Percentiles rank a stretch among this genome's conserved stretches.
These are phyloP conservation scores for Camellia granthamiana DNA, from an alignment of 148 eudicot genomes.

Conservation along the genomic window DNA sequence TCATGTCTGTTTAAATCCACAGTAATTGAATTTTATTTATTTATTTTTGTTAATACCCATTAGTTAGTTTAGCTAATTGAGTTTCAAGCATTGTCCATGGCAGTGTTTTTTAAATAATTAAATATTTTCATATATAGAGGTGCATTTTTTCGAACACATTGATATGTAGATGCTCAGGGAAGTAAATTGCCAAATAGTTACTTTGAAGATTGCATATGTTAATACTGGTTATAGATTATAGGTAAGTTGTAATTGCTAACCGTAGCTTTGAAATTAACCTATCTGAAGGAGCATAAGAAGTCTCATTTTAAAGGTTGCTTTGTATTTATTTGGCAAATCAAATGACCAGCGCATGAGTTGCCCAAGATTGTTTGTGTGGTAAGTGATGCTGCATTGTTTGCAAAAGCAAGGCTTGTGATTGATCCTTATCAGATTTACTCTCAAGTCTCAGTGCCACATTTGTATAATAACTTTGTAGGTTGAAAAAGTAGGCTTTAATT, in stretches of 20 bases:
- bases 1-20: background rate
- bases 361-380: background rate
- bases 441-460: too few relatives aligned
- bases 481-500: too few relatives aligned
- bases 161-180: background rate
- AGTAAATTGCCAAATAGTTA: background rate
- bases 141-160: background rate
- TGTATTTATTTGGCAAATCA: background rate
- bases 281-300: background rate
- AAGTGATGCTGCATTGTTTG: background rate
- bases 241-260: background rate
- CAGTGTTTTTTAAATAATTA: background rate
- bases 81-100: conserved; percentile 2
- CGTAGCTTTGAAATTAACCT: background rate
- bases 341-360: background rate
- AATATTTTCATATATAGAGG: background rate
- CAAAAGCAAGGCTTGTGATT: too few relatives aligned
- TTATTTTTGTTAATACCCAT: background rate
- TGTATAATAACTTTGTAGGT: too few relatives aligned
- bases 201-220: background rate
- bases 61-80: background rate
- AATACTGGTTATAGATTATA: background rate
- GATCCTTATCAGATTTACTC: too few relatives aligned
- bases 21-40: background rate
- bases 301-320: background rate